These are phyloP conservation scores for Aspergillus sergii DNA, from an alignment of 2,329 filamentous ascomycete species.

Conservation along the genomic window DNA sequence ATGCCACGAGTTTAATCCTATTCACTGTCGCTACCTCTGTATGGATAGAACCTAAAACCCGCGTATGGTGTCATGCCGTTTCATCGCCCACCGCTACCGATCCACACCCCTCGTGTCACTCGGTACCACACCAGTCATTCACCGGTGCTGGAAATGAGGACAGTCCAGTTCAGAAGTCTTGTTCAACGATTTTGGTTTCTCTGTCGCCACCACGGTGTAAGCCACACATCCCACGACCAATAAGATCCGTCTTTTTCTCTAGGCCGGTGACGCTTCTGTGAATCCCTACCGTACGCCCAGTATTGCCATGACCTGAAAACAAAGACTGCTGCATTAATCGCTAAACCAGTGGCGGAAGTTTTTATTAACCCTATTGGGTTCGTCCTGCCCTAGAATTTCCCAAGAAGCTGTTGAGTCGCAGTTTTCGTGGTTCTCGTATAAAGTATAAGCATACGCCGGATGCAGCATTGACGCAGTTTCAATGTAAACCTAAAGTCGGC, in stretches of 20 bases:
- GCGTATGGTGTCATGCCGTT: background rate
- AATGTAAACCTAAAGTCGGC: background rate
- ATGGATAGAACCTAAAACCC: background rate
- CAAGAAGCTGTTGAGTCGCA: background rate
- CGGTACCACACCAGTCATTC: background rate
- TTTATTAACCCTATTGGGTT: background rate
- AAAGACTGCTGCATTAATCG: background rate
- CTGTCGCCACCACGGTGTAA: background rate
- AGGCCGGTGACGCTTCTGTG: background rate
- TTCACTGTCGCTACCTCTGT: background rate
- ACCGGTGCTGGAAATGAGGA: background rate
- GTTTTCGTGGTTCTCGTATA: background rate
- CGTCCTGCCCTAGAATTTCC: background rate
- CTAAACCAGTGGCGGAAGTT: background rate
- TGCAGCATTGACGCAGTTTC: background rate
- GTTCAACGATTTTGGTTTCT: background rate
- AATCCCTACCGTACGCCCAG: background rate
- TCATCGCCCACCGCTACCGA: background rate
- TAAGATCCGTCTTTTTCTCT: background rate
- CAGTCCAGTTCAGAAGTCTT: background rate
- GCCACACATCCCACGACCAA: background rate
- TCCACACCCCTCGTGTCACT: background rate
- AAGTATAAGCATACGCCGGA: background rate
- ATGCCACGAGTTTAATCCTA: background rate
- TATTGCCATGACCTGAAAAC: background rate